phyloP scores from a whole-genome alignment of 441 rosid genomes.

The Melastoma candidum region DNA sequence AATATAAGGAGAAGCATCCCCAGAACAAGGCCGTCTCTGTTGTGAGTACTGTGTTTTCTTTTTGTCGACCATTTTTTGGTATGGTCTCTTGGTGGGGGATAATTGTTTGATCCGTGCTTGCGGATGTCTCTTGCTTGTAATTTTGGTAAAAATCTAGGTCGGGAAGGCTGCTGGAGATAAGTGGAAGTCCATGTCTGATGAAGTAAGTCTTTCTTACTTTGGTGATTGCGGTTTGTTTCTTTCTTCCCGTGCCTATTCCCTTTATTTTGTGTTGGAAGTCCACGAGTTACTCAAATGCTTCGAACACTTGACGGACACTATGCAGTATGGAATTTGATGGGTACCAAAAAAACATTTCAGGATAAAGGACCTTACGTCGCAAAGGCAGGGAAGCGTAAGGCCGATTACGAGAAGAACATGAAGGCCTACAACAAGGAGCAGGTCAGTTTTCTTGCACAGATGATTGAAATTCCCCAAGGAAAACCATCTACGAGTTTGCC shows the following conservation, averaged over 20 bases:
- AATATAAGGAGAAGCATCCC: constrained; percentile 89
- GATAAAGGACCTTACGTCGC: constrained; percentile 76
- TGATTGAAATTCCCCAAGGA: not conserved
- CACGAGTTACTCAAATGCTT: no score
- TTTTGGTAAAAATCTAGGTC: constrained; percentile 35
- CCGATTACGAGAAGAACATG: constrained; percentile 90
- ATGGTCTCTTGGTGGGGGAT: not conserved
- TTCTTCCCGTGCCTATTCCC: no score
- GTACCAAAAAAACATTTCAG: constrained; percentile 19
- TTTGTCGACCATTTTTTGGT: not conserved
- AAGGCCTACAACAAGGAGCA: constrained; percentile 78
- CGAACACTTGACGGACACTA: no score
- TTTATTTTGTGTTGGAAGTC: no score
- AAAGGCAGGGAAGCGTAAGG: constrained; percentile 84
- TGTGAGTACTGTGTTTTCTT: constrained; percentile 31
- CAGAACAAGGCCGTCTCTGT: constrained; percentile 91
- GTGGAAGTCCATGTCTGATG: constrained; percentile 81
- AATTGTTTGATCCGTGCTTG: not conserved
- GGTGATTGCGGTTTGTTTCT: not conserved
- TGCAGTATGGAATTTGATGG: not conserved
- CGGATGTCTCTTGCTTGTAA: not conserved
- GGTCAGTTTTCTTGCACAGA: constrained; percentile 20
- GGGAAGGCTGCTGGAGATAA: constrained; percentile 97
- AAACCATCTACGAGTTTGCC: no score
- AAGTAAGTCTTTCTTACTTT: constrained; percentile 29